Evolutionary conservation across 805 yeast species (phyloP), one percentile per base, ranked within the genome.

Genomic region (Suhomyces vadensis): DNA sequence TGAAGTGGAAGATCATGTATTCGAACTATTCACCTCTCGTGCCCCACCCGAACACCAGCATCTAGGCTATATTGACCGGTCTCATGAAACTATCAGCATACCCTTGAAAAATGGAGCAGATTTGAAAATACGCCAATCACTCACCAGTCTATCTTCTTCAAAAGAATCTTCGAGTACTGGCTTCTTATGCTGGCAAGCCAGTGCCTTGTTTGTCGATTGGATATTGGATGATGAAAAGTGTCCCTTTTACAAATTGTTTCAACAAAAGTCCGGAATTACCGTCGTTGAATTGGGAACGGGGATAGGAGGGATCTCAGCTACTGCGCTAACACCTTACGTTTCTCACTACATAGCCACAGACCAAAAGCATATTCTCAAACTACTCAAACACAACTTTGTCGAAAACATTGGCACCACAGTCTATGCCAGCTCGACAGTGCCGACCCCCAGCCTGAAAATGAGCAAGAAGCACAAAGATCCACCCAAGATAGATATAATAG

Each of bases 231-330:
- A 53, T 16, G 35, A 37, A 0, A 42, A 41, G 22, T 60, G 67
- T 35, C 73, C 73, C 1, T 54, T 71, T 16, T 26, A 41, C 35
- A 24, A 36, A 14, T n/a, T 21, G 22, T 42, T 16, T 24, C 11
- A 27, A 4, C 33, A 38, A 16, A 29, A 21, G n/a, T 57, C 44
- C 31, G 29, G 26, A 42, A 51, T 11, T 16, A 14, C 21, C 5
- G 71, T 81, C 0, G 61, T 83, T 6, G 90, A 83, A 48, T 55
- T 83, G 3, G 90, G 90, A 0, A 61, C 85, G 10, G 90, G 90
- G 0, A 74, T 75, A 0, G 69, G 79, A 2, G 87, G 83, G 0
- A 53, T 82, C 3, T 56, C 76, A 6, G 78, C 78, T 0, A 62
- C 59, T 43, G 67, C 31, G 7, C 71, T 49, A 64, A 79, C 45